A percentile compares a stretch with the other conserved stretches of the same genome.
Evolutionary conservation across 768 basidiomycete genomes (phyloP).

Genomic region (Lactarius trivialis): DNA sequence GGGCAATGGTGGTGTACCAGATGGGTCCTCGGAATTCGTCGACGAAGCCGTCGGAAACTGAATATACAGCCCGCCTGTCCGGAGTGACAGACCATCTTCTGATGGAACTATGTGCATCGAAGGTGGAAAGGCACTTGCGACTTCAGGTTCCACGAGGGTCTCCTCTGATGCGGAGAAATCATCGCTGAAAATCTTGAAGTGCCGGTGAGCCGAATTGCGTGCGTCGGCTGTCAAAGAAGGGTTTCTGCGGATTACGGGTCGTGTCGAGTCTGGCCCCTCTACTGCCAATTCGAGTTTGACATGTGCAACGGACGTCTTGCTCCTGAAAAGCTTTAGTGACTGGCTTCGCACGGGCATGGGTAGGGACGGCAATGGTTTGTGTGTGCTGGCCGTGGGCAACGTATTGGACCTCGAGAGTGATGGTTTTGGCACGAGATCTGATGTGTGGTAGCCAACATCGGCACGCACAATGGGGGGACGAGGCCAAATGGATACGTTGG

Average conservation of each 20-base stretch:
- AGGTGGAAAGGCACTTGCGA: neutral
- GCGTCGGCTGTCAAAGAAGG: constrained; percentile 14
- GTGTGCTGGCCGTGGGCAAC: constrained; percentile 12
- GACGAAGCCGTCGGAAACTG: constrained; percentile 9
- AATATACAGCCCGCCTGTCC: constrained; percentile 23
- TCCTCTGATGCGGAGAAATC: constrained; percentile 18
- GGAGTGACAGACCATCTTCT: constrained; percentile 16
- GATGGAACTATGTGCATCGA: neutral
- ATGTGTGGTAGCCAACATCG: neutral
- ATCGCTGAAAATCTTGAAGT: constrained; percentile 20
- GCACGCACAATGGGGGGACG: constrained; percentile 6
- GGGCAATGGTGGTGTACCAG: neutral
- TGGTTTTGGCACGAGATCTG: neutral
- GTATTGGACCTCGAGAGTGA: constrained; percentile 19
- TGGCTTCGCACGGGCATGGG: constrained; percentile 19
- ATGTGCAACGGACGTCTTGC: neutral
- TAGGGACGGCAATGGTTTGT: constrained; percentile 18
- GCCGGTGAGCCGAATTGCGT: constrained; percentile 17
- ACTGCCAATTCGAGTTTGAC: neutral
- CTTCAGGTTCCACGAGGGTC: constrained; percentile 21
- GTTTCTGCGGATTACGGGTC: constrained; percentile 12
- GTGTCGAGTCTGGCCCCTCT: neutral
- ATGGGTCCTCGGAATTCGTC: constrained; percentile 9
- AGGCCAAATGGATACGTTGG: constrained; percentile 31
- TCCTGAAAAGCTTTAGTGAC: constrained; percentile 19